Percentiles rank a stretch among this genome's conserved stretches.
Evolutionary conservation across 345 rosid genomes (phyloP).

Genomic region (Gossypium longicalyx): DNA sequence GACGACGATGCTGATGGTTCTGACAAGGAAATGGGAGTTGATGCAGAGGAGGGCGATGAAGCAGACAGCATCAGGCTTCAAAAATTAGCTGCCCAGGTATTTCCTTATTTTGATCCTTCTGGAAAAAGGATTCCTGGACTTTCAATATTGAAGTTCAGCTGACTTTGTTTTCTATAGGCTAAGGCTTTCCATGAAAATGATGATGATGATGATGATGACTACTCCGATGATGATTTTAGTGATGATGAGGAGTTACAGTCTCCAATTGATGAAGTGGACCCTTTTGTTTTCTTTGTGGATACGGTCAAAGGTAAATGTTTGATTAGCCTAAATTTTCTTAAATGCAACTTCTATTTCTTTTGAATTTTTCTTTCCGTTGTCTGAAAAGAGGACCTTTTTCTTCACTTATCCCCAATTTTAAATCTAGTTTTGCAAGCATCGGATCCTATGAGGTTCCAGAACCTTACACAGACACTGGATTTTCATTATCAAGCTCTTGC

Average conservation of each 20-base stretch:
- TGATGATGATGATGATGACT: slow-evolving; percentile 67
- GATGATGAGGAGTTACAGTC: slow-evolving; percentile 95
- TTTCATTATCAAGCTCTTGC: slow-evolving; percentile 87
- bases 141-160: background rate
- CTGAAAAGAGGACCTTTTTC: background rate
- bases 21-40: slow-evolving; percentile 93
- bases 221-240: slow-evolving; percentile 84
- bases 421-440: slow-evolving; percentile 66
- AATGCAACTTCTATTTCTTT: background rate
- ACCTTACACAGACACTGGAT: slow-evolving; percentile 74
- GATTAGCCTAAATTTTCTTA: background rate
- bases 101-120: background rate
- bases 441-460: slow-evolving; percentile 77
- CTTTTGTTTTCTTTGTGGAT: slow-evolving; percentile 86
- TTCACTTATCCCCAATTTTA: background rate
- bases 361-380: background rate
- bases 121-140: background rate
- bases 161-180: slow-evolving; percentile 37
- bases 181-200: slow-evolving; percentile 67
- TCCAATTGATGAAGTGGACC: slow-evolving; percentile 96
- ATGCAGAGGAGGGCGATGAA: slow-evolving; percentile 92
- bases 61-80: slow-evolving; percentile 70
- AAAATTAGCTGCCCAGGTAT: slow-evolving; percentile 90
- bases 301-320: slow-evolving; percentile 59
- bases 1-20: slow-evolving; percentile 78